A percentile compares a stretch with the other conserved stretches of the same genome.
Evolutionary conservation across 345 rosid species (phyloP).

Genomic region (Hevea brasiliensis): DNA sequence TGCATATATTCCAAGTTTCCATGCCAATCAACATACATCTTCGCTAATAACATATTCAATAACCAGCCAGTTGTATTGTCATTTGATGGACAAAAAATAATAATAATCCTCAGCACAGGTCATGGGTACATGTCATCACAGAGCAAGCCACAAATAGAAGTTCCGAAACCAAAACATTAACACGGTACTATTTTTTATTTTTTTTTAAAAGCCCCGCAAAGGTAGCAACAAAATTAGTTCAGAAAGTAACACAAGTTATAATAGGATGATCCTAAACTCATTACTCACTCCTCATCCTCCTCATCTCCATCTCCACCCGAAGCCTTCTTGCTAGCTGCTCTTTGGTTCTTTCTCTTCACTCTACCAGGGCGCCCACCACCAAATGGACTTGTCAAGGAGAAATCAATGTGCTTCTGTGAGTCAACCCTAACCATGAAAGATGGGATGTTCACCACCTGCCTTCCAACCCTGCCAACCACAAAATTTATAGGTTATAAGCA

Average conservation of each 20-base stretch:
- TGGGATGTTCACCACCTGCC: constrained; percentile 33
- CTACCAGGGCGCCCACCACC: constrained; percentile 52
- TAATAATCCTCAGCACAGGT: background rate
- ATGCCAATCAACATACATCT: too few species aligned
- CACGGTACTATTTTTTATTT: background rate
- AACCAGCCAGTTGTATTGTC: background rate
- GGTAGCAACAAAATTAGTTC: background rate
- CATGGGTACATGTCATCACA: background rate
- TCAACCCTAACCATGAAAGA: constrained; percentile 35
- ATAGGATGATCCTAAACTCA: background rate
- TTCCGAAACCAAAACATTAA: background rate
- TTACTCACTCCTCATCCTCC: constrained; percentile 47
- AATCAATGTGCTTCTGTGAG: constrained; percentile 31
- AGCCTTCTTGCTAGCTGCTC: constrained; percentile 66
- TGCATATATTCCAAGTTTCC: background rate
- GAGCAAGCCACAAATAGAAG: background rate
- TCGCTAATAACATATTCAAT: background rate
- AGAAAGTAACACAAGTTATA: background rate
- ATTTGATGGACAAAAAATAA: background rate
- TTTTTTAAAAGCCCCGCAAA: background rate
- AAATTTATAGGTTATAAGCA: background rate
- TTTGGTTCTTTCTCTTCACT: constrained; percentile 67
- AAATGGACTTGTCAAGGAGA: constrained; percentile 28
- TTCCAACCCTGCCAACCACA: constrained; percentile 25
- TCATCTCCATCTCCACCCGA: constrained; percentile 70